These are phyloP conservation scores for Anisogramma anomala DNA, from an alignment of 2,329 filamentous ascomycete genomes.

Conservation along the genomic window DNA sequence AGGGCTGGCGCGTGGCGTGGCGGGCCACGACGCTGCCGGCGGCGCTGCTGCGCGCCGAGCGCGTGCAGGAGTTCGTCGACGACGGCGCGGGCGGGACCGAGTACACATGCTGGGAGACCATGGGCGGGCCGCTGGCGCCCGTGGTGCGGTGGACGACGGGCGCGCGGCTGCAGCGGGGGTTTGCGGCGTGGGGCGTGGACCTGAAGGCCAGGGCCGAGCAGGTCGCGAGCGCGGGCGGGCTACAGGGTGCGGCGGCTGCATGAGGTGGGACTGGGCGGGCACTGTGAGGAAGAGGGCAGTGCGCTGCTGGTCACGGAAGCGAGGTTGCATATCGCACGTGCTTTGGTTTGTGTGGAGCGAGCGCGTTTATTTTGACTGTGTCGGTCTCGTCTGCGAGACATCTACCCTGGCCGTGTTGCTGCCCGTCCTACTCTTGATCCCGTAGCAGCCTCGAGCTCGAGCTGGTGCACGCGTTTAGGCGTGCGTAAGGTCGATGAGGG, in stretches of 20 bases:
- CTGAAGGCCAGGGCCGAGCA: constrained; percentile 25
- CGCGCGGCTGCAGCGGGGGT: constrained; percentile 22
- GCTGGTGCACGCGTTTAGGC: not conserved
- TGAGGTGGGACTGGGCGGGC: not conserved
- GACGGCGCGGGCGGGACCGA: constrained; percentile 23
- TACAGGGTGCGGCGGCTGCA: not conserved
- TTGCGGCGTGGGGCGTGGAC: constrained; percentile 28
- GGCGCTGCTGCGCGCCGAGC: constrained; percentile 27
- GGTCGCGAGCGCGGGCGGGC: not conserved
- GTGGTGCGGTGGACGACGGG: constrained; percentile 25
- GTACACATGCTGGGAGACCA: constrained; percentile 36
- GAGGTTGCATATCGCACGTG: too few relatives aligned
- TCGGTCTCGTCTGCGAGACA: too few relatives aligned
- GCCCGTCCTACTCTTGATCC: too few relatives aligned
- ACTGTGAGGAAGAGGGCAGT: not conserved
- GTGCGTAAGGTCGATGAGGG: constrained; percentile 7
- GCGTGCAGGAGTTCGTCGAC: constrained; percentile 32
- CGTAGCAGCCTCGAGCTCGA: not conserved
- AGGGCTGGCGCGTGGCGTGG: constrained; percentile 31
- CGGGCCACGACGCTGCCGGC: constrained; percentile 21
- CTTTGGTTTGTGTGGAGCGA: too few relatives aligned
- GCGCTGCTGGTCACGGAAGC: not conserved
- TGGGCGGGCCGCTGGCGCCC: constrained; percentile 27
- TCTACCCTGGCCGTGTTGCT: too few relatives aligned
- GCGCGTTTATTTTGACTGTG: too few relatives aligned